Evolutionary conservation across 768 basidiomycete species (phyloP), one percentile per base, ranked within the genome.

Genomic region (Kwoniella bestiolae): DNA sequence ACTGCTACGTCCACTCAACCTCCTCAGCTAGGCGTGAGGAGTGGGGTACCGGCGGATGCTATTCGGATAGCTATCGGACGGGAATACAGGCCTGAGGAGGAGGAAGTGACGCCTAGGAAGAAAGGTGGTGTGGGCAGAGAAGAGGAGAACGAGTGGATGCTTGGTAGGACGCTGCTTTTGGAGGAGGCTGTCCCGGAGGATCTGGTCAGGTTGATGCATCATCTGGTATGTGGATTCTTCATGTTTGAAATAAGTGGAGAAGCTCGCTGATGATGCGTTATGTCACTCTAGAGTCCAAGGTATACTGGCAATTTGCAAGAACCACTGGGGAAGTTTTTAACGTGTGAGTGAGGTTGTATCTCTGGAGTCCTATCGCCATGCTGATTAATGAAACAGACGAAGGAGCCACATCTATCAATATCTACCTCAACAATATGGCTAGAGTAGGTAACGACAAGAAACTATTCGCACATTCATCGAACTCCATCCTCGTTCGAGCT

Each of bases 241-340:
- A 12, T 2, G 32, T 56, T 60, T 44, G 6, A 14, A 26, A 34
- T 38, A 1, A n/a, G 55, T 8, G 8, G 25, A 26, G 9, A 3
- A 38, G 45, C 31, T 31, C 21, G 41, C 44, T 18, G 16, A 32
- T 49, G 18, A 41, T 34, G 8, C 5, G 26, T 35, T n/a, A 61
- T 56, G n/a, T 62, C n/a, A n/a, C n/a, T n/a, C n/a, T 45, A 80
- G 76, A 78, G 79, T 18, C 79, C 79, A 11, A 61, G 79, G 31
- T 80, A 80, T 53, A 59, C 63, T 8, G 78, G 79, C n/a, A 79
- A 78, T 60, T 50, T 76, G 11, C 78, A 79, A 55, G 79, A 80
- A 57, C 67, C 77, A 12, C 53, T 75, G 1, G 78, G 79, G 18
- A 76, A 73, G 61, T 80, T 80, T 61, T 63, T 80, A 60, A 80